A percentile compares a stretch with the other conserved stretches of the same genome.
Evolutionary conservation across 1,139 yeast genomes (phyloP).

Genomic region (Scheffersomyces quercinus): DNA sequence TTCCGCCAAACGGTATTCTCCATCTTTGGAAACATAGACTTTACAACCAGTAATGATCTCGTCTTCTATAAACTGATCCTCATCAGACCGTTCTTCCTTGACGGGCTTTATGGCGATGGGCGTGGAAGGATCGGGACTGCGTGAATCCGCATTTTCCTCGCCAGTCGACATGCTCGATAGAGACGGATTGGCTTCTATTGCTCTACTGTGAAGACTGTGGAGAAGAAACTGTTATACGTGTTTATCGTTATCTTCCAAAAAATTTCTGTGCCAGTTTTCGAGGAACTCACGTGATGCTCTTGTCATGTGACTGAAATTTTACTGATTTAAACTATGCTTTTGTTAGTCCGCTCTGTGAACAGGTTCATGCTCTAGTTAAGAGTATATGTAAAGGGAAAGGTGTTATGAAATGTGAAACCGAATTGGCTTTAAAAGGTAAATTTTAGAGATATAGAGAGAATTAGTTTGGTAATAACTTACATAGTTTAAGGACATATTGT

Average conservation of each 20-base stretch:
- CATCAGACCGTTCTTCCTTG: conserved; percentile 7
- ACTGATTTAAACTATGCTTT: background rate
- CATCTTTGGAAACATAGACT: conserved; percentile 79
- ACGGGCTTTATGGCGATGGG: conserved; percentile 6
- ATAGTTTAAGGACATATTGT: no score
- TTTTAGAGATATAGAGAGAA: no score
- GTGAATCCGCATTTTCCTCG: background rate
- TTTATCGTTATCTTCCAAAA: background rate
- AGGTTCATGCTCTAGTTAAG: no score
- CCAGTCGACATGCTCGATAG: conserved; percentile 3
- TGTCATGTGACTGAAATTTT: background rate
- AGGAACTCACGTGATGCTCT: background rate
- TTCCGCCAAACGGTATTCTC: conserved; percentile 79
- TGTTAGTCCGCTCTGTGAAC: no score
- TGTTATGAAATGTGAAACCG: no score
- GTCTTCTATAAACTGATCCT: conserved; percentile 31
- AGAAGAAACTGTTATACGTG: background rate
- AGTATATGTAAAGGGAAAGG: no score
- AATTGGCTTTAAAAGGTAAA: no score
- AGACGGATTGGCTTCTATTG: background rate
- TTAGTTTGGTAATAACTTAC: no score
- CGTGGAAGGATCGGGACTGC: background rate
- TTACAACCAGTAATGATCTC: conserved; percentile 75
- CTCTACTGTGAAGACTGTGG: background rate
- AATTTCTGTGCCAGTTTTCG: background rate